Percentiles rank a stretch among this genome's conserved stretches.
phyloP scores from a whole-genome alignment of 257 asterid species.

The Solanum megistacrolobum region DNA sequence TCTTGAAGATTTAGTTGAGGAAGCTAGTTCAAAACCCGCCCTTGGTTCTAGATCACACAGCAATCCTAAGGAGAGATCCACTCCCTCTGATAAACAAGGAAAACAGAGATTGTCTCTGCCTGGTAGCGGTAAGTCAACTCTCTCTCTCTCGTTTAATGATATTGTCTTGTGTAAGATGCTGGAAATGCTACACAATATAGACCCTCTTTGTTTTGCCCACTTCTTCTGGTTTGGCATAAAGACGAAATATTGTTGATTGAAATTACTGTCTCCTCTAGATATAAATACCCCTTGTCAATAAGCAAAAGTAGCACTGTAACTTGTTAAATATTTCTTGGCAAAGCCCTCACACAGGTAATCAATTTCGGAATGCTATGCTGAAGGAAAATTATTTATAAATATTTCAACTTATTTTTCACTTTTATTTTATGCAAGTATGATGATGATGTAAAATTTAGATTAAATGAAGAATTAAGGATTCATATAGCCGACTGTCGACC shows the following conservation, averaged over 20 bases:
- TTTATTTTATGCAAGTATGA: not conserved
- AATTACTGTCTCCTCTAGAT: not conserved
- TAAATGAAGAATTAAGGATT: not conserved
- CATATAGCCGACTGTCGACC: not conserved
- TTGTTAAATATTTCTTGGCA: not conserved
- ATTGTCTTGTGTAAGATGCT: not conserved
- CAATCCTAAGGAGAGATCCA: constrained; percentile 79
- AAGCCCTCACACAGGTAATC: not conserved
- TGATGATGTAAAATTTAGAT: not conserved
- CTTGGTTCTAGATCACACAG: constrained; percentile 57
- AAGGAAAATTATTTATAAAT: not conserved
- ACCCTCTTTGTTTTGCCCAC: not conserved
- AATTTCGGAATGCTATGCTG: not conserved
- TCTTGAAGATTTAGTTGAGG: constrained; percentile 51
- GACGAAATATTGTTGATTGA: not conserved
- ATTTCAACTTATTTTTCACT: not conserved
- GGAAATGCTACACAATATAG: not conserved
- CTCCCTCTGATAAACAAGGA: constrained; percentile 50
- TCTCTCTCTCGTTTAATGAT: constrained; percentile 4
- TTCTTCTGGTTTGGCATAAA: not conserved
- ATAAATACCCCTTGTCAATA: not conserved
- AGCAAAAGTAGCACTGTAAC: not conserved
- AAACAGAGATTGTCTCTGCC: constrained; percentile 83
- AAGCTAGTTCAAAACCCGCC: constrained; percentile 49
- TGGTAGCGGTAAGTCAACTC: constrained; percentile 44